Conservation (phyloP, 148 eudicot species). For the Spergularia marina region DNA sequence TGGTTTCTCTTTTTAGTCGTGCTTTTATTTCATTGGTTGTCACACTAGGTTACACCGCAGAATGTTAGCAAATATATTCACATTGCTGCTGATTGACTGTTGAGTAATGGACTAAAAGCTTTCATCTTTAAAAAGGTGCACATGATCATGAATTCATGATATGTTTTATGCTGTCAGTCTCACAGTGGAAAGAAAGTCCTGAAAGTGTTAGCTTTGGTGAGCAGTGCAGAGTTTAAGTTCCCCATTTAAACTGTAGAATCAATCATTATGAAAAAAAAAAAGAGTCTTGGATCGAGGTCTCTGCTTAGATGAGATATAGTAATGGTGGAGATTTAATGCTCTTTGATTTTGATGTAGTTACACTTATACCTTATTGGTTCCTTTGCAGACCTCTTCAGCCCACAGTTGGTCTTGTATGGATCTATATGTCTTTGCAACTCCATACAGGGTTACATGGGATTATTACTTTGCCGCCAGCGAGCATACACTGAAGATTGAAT, state of each 20-base stretch:
- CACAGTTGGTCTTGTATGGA: constrained; percentile 99
- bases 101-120: neutral
- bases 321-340: neutral
- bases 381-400: constrained; percentile 68
- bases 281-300: neutral
- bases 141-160: neutral
- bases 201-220: too few species aligned
- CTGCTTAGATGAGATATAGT: neutral
- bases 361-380: constrained; percentile 4
- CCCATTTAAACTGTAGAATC: neutral
- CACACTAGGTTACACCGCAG: neutral
- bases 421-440: constrained; percentile 94
- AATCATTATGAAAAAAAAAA: neutral
- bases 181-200: too few species aligned
- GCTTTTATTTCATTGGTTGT: neutral
- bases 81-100: neutral
- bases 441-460: constrained; percentile 93
- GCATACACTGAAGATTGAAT: constrained; percentile 72
- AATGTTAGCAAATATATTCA: neutral
- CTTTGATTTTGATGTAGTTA: neutral
- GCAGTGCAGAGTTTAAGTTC: neutral
- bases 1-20: neutral
- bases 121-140: neutral
- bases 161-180: too few species aligned
- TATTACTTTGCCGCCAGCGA: constrained; percentile 79